Base-by-base conservation (phyloP, 1,139 yeast species). In the Saccharomyces uvarum region DNA sequence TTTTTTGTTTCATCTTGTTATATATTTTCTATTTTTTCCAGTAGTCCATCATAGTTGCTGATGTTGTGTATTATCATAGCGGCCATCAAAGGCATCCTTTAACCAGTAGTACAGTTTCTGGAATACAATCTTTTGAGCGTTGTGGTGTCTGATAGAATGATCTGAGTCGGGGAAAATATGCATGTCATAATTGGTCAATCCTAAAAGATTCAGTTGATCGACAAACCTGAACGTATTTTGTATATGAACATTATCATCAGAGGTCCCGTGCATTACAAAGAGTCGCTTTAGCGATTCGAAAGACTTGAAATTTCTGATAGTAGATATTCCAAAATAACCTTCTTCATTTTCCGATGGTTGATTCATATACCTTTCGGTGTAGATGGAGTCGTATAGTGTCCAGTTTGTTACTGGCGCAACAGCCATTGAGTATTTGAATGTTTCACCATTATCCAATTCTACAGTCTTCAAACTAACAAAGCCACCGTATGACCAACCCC, bases 401-500 rank as follows among this genome's bases (percentile, higher is more conserved):
- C 95, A 88, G 66, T 87, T 81, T 0, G 96, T 87, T 13, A 88
- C 96, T 0, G 96, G 96, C 0, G 96, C 96, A 29, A 88, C 96
- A 0, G 96, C 88, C 81, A 87, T 82, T 13, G 95, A 95, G 62
- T 80, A 88, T 60, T 79, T 80, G 74, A 88, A 86, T 1, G 80
- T 77, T 11, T 78, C 68, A 4, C 95, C 95, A 2, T 74, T 74
- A 66, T 88, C 96, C 44, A 73, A 76, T 67, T 88, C 96, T 32
- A 88, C 71, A 0, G 91, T 83, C 71, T 87, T 88, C 57, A 88
- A 72, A 0, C 96, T 86, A 55, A 86, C 76, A 68, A 82, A 88
- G 0, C 95, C 96, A 51, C 96, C 96, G 65, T 87, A 88, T 3
- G 91, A 84, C 96, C 96, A 88, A n/a, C 96, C 96, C 96, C 99